Evolutionary conservation across 2,329 filamentous ascomycete genomes (phyloP), one percentile per base, ranked within the genome.

Genomic region (Verticillium longisporum): DNA sequence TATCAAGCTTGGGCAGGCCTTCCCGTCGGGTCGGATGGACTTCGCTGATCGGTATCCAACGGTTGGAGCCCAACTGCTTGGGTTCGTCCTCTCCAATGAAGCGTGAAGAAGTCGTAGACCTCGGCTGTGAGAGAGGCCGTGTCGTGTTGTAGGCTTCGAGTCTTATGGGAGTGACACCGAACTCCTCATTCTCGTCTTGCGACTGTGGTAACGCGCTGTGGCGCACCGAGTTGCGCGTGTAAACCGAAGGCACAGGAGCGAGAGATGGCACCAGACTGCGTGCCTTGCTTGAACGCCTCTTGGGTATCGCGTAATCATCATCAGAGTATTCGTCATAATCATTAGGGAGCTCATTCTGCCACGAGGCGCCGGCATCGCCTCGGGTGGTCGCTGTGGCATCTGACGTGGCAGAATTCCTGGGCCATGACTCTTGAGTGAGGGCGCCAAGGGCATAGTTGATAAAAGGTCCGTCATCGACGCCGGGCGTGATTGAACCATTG

Each of bases 381-480:
- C 26, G n/a, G 45, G 18, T 18, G 15, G 9, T 21, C 11, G 45
- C 21, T 13, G 45, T 58, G 56, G 34, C 45, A 34, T 26, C 33
- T 6, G 80, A 78, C 60, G 80, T 73, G 59, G 59, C 57, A 2
- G 81, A 78, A 10, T 82, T 80, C 61, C 79, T 75, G 6, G 86
- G 80, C 63, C 90, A 86, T 61, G 88, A 88, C 68, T 90, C 85
- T 56, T 89, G 82, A 6, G 92, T 96, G 67, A 98, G 78, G 64
- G 94, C 91, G 65, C 96, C 90, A 64, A 98, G 86, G 50, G 94
- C 93, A 72, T 95, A 96, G 65, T 90, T 89, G 65, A 97, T 91
- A 73, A 93, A 96, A 0, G 92, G 92, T 9, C 87, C 89, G 69
- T 96, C 90, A 69, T 97, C 92, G 45, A 92, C 79, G 10, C 88